Evolutionary conservation across 495 filamentous ascomycete genomes (phyloP), one percentile per base, ranked within the genome.

Genomic region (Penicillium turbatum): DNA sequence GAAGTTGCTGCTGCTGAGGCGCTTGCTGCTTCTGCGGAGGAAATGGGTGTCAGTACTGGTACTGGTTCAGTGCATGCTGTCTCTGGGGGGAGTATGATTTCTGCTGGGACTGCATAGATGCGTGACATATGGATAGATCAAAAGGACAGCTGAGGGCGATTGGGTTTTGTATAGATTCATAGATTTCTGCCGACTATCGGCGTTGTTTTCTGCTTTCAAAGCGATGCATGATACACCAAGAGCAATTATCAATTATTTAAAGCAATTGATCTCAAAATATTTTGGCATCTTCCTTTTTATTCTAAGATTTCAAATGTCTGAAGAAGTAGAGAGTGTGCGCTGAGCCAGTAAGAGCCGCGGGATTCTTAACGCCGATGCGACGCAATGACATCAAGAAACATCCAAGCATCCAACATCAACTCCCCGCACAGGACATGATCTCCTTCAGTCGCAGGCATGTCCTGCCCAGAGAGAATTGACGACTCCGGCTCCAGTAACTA

Each of bases 401-500:
- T 24, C 21, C 21, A 4, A 24, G 21, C 39, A 31, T n/a, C 17
- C 16, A 39, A 21, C 15, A 30, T 27, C 27, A 32, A 38, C 15
- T 26, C 34, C 24, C 35, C n/a, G n/a, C 12, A 31, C 12, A 55
- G 48, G 55, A 55, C 43, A 68, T 64, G 62, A 66, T 30, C 49
- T 39, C 48, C 55, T 32, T 43, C 42, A 27, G 29, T 63, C 51
- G 66, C 65, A 73, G 70, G 66, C 64, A 73, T 75, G 69, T 67
- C 68, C 70, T 75, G 65, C 66, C 54, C 55, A 61, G 56, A 55
- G 35, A 54, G 61, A 54, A 30, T 43, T 53, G 57, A 57, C 1
- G 44, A 48, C 34, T n/a, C 12, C 34, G 63, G 63, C 29, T 57
- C 58, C 11, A 65, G 55, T 60, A 84, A 88, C 51, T 92, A 89